Evolutionary conservation across 2,329 filamentous ascomycete species (phyloP).

Genomic region (Ceratocystis destructans): DNA sequence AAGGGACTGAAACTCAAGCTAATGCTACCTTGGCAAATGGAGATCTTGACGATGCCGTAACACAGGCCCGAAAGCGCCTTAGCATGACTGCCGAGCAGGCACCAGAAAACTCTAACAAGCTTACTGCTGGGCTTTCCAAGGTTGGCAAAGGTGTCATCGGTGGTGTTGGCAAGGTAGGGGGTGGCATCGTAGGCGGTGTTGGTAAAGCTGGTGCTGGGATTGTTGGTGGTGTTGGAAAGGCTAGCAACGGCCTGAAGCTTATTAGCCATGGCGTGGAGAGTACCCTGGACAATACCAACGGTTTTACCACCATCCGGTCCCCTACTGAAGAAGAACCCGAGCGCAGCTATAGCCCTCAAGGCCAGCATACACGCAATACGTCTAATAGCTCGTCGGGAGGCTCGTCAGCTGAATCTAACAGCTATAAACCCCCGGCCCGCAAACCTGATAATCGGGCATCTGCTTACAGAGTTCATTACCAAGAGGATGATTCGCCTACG

Average conservation of each 20-base stretch:
- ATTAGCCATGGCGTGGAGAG: conserved; percentile 38
- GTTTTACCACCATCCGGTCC: conserved; percentile 31
- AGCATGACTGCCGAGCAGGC: conserved; percentile 5
- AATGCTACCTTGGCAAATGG: conserved; percentile 41
- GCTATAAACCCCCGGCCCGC: background rate
- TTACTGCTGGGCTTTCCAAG: conserved; percentile 24
- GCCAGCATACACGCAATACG: conserved; percentile 4
- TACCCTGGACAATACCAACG: conserved; percentile 42
- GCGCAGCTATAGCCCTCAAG: conserved; percentile 20
- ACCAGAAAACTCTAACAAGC: conserved; percentile 28
- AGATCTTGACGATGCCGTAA: conserved; percentile 33
- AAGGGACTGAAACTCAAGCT: conserved; percentile 33
- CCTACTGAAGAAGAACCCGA: background rate
- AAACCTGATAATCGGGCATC: background rate
- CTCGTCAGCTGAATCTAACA: conserved; percentile 13
- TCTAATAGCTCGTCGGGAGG: background rate
- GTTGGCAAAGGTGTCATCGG: conserved; percentile 15
- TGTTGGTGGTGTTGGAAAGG: conserved; percentile 30
- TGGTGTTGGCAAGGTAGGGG: conserved; percentile 15
- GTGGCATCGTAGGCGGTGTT: conserved; percentile 14
- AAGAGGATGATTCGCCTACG: conserved; percentile 7
- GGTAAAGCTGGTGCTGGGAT: conserved; percentile 26
- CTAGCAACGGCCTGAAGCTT: conserved; percentile 35
- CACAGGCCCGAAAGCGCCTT: conserved; percentile 25
- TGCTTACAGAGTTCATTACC: conserved; percentile 9